phyloP scores from a whole-genome alignment of 2,329 filamentous ascomycete genomes.

The Trichoderma arundinaceum region DNA sequence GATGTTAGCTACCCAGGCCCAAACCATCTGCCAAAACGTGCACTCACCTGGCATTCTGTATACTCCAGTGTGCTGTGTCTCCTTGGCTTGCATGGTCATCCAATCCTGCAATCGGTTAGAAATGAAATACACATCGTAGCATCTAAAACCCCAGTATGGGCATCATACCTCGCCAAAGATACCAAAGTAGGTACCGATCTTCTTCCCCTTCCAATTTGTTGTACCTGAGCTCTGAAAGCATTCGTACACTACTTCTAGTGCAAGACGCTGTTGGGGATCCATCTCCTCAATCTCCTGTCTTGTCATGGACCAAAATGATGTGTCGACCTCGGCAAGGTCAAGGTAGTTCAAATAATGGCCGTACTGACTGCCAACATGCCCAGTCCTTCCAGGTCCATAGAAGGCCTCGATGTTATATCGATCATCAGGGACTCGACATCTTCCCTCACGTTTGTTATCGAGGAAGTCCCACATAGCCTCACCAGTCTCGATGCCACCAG shows the following conservation, averaged over 20 bases:
- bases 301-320: conserved; percentile 40
- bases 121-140: too few species aligned
- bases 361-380: conserved; percentile 32
- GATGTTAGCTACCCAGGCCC: too few species aligned
- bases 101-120: too few species aligned
- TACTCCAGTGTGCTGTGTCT: too few species aligned
- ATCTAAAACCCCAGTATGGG: too few species aligned
- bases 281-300: conserved; percentile 40
- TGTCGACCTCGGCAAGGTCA: conserved; percentile 37
- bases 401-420: conserved; percentile 40
- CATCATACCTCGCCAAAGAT: conserved; percentile 42
- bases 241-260: conserved; percentile 47
- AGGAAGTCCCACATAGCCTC: too few species aligned
- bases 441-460: too few species aligned
- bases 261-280: conserved; percentile 47
- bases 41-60: too few species aligned
- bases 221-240: conserved; percentile 45
- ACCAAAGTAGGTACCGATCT: conserved; percentile 45
- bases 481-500: too few species aligned
- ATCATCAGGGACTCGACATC: conserved; percentile 8
- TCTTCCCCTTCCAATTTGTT: conserved; percentile 39
- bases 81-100: too few species aligned
- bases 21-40: too few species aligned
- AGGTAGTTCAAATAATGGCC: conserved; percentile 39
- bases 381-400: conserved; percentile 29